These are phyloP conservation scores for Solanum commersonii DNA, from an alignment of 257 asterid genomes.

Conservation along the genomic window DNA sequence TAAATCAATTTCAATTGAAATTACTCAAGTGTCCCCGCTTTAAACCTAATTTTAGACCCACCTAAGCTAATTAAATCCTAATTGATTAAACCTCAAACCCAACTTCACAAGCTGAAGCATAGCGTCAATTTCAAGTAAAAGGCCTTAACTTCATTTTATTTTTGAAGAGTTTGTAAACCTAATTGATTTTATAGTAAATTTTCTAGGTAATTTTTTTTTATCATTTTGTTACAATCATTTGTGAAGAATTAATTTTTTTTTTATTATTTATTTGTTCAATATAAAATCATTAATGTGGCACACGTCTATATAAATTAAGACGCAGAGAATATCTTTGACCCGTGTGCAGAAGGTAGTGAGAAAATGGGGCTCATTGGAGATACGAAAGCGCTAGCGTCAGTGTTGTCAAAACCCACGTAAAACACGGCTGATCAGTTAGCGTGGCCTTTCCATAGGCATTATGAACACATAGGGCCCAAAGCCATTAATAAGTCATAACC, in stretches of 20 bases:
- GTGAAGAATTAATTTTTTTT: background rate
- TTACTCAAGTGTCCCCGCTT: background rate
- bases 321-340: background rate
- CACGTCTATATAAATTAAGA: too few relatives aligned
- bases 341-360: background rate
- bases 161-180: background rate
- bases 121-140: background rate
- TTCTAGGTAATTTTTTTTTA: too few relatives aligned
- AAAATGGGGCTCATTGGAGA: background rate
- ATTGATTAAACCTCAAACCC: background rate
- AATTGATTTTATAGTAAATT: too few relatives aligned
- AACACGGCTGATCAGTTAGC: background rate
- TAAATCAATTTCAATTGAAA: background rate
- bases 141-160: background rate
- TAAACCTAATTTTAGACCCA: too few relatives aligned
- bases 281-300: background rate
- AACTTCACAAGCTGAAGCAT: background rate
- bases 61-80: background rate
- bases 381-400: background rate
- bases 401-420: conserved; percentile 16
- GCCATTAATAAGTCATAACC: too few relatives aligned
- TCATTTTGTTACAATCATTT: background rate
- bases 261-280: background rate
- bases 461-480: background rate
- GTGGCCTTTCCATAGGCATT: background rate